A percentile compares a stretch with the other conserved stretches of the same genome.
These are phyloP conservation scores for Termitomyces sp. DNA, from an alignment of 768 basidiomycete species.

Conservation along the genomic window DNA sequence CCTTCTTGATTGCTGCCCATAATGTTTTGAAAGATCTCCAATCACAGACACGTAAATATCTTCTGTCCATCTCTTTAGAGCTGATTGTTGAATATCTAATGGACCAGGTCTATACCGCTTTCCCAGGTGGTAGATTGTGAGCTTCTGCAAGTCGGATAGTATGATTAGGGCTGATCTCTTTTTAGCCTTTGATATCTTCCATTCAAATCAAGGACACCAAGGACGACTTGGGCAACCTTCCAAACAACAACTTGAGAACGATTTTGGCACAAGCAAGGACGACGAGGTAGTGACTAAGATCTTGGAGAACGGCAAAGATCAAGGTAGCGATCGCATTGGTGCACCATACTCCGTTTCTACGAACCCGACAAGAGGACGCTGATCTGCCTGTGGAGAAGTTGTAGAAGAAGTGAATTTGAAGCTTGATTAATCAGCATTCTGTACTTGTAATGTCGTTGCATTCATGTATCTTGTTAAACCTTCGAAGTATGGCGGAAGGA, in stretches of 20 bases:
- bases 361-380: constrained; percentile 21
- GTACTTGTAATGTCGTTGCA: background rate
- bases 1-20: constrained; percentile 12
- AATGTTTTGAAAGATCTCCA: constrained; percentile 15
- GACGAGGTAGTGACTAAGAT: constrained; percentile 55
- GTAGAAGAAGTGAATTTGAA: background rate
- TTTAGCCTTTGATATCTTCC: constrained; percentile 66
- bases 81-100: constrained; percentile 9
- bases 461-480: background rate
- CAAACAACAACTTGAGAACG: constrained; percentile 77
- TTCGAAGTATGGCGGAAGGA: no score
- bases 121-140: constrained; percentile 79
- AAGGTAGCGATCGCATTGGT: constrained; percentile 43
- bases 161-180: background rate
- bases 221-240: constrained; percentile 71
- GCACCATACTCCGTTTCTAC: constrained; percentile 11
- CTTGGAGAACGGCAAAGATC: constrained; percentile 58
- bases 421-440: background rate
- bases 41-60: constrained; percentile 59
- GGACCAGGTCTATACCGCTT: constrained; percentile 57
- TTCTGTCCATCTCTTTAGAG: background rate
- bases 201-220: constrained; percentile 69
- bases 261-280: constrained; percentile 63
- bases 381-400: background rate
- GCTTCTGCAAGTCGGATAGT: constrained; percentile 14